phyloP scores from a whole-genome alignment of 1,284 basidiomycete genomes.

The Fomitopsis schrenkii region DNA sequence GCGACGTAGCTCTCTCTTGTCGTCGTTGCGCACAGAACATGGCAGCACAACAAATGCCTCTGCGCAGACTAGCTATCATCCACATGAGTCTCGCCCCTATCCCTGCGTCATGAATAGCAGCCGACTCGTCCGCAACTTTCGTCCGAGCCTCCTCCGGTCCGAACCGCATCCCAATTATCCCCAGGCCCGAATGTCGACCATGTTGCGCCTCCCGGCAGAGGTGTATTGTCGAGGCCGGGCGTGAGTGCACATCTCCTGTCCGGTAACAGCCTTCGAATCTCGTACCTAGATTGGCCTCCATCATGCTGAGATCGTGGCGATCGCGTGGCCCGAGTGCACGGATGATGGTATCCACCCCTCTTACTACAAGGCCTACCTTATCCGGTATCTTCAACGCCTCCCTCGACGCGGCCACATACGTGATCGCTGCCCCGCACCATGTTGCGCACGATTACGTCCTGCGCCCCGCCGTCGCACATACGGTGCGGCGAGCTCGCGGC shows the following conservation, averaged over 20 bases:
- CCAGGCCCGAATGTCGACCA: background rate
- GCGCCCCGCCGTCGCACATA: too few relatives aligned
- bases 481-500: background rate
- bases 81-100: background rate
- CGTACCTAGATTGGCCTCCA: constrained; percentile 3
- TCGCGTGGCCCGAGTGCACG: constrained; percentile 11
- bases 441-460: background rate
- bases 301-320: constrained; percentile 8
- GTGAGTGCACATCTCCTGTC: too few relatives aligned
- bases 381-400: background rate
- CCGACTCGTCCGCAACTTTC: background rate
- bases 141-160: background rate
- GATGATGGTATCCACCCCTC: constrained; percentile 16
- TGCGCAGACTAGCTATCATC: too few relatives aligned
- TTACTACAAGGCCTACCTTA: constrained; percentile 10
- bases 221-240: background rate
- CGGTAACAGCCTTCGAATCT: background rate
- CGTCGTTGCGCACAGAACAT: background rate
- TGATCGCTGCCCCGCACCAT: background rate
- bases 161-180: background rate
- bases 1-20: too few relatives aligned
- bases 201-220: background rate
- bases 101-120: background rate
- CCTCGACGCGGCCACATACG: background rate
- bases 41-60: background rate